Base-by-base conservation (phyloP, 164 flowering plant genomes). In the Cinnamomum micranthum region DNA sequence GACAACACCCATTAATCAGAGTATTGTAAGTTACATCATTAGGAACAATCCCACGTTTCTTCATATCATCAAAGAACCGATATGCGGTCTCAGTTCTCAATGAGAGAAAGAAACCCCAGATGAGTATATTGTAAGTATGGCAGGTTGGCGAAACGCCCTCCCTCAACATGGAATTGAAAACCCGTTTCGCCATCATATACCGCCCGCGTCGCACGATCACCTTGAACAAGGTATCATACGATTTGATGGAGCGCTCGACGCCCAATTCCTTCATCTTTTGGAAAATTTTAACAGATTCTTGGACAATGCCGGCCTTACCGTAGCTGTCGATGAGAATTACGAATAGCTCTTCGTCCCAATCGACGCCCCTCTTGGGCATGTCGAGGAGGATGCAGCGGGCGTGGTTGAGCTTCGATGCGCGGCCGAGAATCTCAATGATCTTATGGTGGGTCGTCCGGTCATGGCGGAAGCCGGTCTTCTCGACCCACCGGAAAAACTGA, bases 401-500 rank as follows among this genome's bases (percentile, higher is more conserved):
- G 75, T 95, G 99, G 70, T 95, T 95, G 64, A 90, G 87, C 90
- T 84, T 95, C 10, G 84, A 81, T 24, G 79, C 85, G 31, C 89
- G 71, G 4, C 91, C 91, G 20, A 95, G 73, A 23, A 86, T 92
- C 83, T 93, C 85, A 77, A 95, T 87, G 10, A 93, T 93, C 80
- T 91, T 92, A 69, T 75, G 63, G 74, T 86, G 87, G 51, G 90
- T 88, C 22, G 84, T 88, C 0, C 83, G 77, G 75, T 92, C 89
- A 62, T 93, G 98, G 12, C 67, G 72, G 59, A 89, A 82, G 2
- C 95, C 94, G 1, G 97, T 78, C 76, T 93, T 85, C 80, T 91
- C 96, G 1, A 92, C 92, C 98, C 98, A 95, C 71, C 99, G 76
- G 76, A 90, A 95, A 84, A 95, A 93, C 80, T 88, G 88, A 58